phyloP scores from a whole-genome alignment of 352 stramenopile genomes.

The Aphanomyces astaci region DNA sequence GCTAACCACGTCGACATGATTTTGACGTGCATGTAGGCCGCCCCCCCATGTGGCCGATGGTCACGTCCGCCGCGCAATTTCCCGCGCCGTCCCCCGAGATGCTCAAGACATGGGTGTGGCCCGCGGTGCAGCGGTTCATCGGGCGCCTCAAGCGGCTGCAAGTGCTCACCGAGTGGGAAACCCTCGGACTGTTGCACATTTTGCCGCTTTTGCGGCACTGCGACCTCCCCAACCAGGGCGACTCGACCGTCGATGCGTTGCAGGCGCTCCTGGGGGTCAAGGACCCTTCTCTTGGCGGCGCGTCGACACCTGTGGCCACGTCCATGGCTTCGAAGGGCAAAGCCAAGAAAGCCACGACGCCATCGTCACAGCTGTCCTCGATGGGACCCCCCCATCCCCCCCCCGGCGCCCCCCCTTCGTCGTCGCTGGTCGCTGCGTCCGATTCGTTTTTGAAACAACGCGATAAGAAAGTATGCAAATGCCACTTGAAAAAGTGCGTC shows the following conservation, averaged over 20 bases:
- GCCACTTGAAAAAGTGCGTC: slow-evolving; percentile 27
- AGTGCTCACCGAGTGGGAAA: slow-evolving; percentile 39
- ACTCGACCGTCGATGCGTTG: slow-evolving; percentile 40
- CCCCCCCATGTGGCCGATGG: slow-evolving; percentile 10
- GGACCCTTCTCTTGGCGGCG: background rate
- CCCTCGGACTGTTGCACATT: slow-evolving; percentile 36
- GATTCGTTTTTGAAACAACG: slow-evolving; percentile 14
- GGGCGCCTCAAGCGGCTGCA: slow-evolving; percentile 43
- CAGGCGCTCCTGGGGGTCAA: slow-evolving; percentile 41
- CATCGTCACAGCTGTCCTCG: background rate
- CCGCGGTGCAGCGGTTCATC: slow-evolving; percentile 48
- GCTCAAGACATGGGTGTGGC: slow-evolving; percentile 33
- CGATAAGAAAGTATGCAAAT: slow-evolving; percentile 25
- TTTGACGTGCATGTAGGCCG: background rate
- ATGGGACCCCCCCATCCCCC: too few species aligned
- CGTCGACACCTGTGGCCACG: background rate
- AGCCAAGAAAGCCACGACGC: slow-evolving; percentile 1
- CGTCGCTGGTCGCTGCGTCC: background rate
- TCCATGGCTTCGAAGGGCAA: background rate
- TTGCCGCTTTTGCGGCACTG: slow-evolving; percentile 51
- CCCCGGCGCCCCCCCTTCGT: background rate
- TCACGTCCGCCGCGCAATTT: slow-evolving; percentile 18
- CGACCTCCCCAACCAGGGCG: slow-evolving; percentile 44
- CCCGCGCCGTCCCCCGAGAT: slow-evolving; percentile 17
- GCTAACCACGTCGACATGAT: too few species aligned